Evolutionary conservation across 306 rosid genomes (phyloP).

Genomic region (Cercis canadensis): DNA sequence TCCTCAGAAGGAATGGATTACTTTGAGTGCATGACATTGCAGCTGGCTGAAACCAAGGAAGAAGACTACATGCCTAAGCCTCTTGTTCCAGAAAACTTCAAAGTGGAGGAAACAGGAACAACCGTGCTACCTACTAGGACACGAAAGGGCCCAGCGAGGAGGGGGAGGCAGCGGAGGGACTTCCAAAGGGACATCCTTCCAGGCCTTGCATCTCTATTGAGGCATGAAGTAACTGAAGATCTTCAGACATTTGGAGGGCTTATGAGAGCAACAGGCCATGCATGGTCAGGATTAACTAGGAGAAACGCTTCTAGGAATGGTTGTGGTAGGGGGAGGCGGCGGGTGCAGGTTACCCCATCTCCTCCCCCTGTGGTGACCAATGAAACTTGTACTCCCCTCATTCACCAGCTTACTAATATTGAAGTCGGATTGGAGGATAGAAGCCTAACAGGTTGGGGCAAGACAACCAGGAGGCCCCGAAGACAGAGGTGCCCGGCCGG

Average conservation of each 20-base stretch:
- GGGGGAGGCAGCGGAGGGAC: conserved; percentile 96
- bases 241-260: conserved; percentile 94
- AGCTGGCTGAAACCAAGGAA: conserved; percentile 63
- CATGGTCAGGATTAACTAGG: conserved; percentile 85
- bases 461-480: conserved; percentile 95
- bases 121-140: conserved; percentile 56
- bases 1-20: conserved; percentile 60
- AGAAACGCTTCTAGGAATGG: conserved; percentile 84
- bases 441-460: conserved; percentile 97
- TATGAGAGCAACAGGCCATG: conserved; percentile 86
- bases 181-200: conserved; percentile 99
- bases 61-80: conserved; percentile 97
- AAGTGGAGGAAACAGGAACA: conserved; percentile 67
- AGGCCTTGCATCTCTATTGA: conserved; percentile 79
- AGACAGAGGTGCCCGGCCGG: conserved; percentile 89
- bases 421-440: conserved; percentile 87
- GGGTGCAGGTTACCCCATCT: conserved; percentile 55
- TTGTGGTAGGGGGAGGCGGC: conserved; percentile 81
- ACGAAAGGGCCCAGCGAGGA: conserved; percentile 80
- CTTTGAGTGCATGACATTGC: conserved; percentile 85
- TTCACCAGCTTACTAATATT: conserved; percentile 65
- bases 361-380: conserved; percentile 49
- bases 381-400: conserved; percentile 56
- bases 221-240: conserved; percentile 98
- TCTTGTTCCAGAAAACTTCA: conserved; percentile 74